phyloP scores from a whole-genome alignment of 768 basidiomycete species.

The Lactifluus echinatus region DNA sequence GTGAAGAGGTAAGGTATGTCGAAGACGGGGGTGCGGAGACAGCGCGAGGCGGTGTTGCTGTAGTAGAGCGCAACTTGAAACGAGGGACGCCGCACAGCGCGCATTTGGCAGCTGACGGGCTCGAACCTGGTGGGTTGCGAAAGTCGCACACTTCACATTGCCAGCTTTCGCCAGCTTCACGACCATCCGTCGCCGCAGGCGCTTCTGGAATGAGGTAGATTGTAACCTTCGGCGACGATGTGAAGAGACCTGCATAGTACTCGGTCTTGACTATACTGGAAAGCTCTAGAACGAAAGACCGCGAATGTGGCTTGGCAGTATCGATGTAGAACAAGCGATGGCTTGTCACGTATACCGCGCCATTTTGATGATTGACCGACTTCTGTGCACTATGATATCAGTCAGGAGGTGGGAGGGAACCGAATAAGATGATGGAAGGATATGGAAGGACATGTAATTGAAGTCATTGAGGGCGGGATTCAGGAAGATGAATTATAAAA shows the following conservation, averaged over 20 bases:
- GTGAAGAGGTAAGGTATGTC: constrained; percentile 32
- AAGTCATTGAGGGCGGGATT: background rate
- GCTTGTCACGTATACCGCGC: constrained; percentile 63
- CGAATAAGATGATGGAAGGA: background rate
- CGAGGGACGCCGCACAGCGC: constrained; percentile 76
- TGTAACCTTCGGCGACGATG: constrained; percentile 83
- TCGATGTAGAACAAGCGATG: constrained; percentile 84
- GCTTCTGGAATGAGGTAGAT: constrained; percentile 42
- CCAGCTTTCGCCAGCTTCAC: constrained; percentile 51
- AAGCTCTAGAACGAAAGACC: constrained; percentile 66
- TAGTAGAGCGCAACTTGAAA: constrained; percentile 27
- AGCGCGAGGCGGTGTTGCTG: constrained; percentile 20
- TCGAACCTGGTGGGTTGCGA: constrained; percentile 69
- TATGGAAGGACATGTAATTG: background rate
- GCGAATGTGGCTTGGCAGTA: constrained; percentile 33
- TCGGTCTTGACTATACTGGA: constrained; percentile 66
- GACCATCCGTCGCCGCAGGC: constrained; percentile 21
- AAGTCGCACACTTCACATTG: constrained; percentile 85
- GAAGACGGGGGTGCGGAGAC: constrained; percentile 17
- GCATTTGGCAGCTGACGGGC: constrained; percentile 61
- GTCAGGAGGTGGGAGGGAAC: constrained; percentile 20
- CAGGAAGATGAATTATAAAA: background rate
- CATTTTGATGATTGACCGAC: constrained; percentile 67
- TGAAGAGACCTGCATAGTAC: constrained; percentile 84
- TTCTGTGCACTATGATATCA: constrained; percentile 61